A percentile compares a stretch with the other conserved stretches of the same genome.
Conservation (phyloP, 139 green algal species). For the Coelastrella sp. region DNA sequence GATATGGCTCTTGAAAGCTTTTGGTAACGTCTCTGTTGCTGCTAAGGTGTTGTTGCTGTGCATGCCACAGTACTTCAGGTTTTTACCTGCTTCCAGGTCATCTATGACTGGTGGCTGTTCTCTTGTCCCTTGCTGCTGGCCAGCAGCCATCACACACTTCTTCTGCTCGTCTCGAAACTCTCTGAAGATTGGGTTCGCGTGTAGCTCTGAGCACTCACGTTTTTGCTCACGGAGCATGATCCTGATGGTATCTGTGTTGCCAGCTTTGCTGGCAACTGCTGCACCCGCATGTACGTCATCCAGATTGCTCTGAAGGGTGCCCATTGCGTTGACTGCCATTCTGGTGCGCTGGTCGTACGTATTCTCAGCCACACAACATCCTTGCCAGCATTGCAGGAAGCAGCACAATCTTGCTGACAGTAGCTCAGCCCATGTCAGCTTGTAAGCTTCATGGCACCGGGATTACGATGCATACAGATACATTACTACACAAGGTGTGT, state of each 20-base stretch:
- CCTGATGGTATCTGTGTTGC: constrained; percentile 41
- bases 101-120: constrained; percentile 31
- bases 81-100: constrained; percentile 44
- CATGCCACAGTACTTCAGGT: too few relatives aligned
- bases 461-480: too few relatives aligned
- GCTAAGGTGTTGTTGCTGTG: too few relatives aligned
- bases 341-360: too few relatives aligned
- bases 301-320: constrained; percentile 13
- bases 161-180: constrained; percentile 32
- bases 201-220: constrained; percentile 31
- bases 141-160: background rate
- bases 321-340: background rate
- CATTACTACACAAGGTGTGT: too few relatives aligned
- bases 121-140: background rate
- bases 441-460: too few relatives aligned
- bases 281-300: constrained; percentile 2
- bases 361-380: too few relatives aligned
- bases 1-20: too few relatives aligned
- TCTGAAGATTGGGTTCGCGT: constrained; percentile 37
- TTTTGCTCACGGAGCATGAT: constrained; percentile 50
- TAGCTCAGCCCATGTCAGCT: too few relatives aligned
- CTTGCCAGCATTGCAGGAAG: too few relatives aligned
- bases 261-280: constrained; percentile 9
- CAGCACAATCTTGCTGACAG: too few relatives aligned
- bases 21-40: too few relatives aligned